These are phyloP conservation scores for Hymenoscyphus linearis DNA, from an alignment of 2,329 filamentous ascomycete genomes.

Conservation along the genomic window DNA sequence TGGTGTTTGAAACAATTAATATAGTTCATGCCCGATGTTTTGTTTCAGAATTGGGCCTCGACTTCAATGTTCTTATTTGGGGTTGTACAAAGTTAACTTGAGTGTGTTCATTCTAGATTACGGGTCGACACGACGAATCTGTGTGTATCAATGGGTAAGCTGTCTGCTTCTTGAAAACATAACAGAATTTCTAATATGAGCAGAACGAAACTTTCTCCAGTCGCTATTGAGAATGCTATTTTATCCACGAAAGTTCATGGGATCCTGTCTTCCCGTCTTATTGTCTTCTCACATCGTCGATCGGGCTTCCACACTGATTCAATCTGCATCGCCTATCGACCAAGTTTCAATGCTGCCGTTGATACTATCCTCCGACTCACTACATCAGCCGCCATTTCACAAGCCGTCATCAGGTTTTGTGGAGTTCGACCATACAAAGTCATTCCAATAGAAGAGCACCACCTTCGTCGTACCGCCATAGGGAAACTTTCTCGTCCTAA, in stretches of 20 bases:
- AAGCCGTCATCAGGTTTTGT: conserved; percentile 16
- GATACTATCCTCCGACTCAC: neutral
- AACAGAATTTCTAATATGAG: neutral
- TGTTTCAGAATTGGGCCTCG: neutral
- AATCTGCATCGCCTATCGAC: conserved; percentile 37
- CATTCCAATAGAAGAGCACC: conserved; percentile 20
- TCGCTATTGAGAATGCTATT: conserved; percentile 37
- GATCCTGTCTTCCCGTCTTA: conserved; percentile 27
- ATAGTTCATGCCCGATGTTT: neutral
- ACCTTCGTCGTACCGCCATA: conserved; percentile 32
- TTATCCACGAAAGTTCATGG: conserved; percentile 31
- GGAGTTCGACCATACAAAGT: conserved; percentile 22
- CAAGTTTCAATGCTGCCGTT: conserved; percentile 26
- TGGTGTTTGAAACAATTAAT: neutral
- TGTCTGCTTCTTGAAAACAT: too few species aligned
- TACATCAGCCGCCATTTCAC: conserved; percentile 8
- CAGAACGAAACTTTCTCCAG: conserved; percentile 35
- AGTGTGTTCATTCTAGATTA: neutral
- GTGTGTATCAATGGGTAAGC: conserved; percentile 35
- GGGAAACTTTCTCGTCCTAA: conserved; percentile 39
- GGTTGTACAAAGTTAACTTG: neutral
- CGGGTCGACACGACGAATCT: neutral
- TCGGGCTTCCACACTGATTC: conserved; percentile 34
- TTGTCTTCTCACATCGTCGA: conserved; percentile 37
- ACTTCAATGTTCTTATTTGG: neutral